Evolutionary conservation across 1,284 basidiomycete genomes (phyloP).

Genomic region (Melampsora americana): DNA sequence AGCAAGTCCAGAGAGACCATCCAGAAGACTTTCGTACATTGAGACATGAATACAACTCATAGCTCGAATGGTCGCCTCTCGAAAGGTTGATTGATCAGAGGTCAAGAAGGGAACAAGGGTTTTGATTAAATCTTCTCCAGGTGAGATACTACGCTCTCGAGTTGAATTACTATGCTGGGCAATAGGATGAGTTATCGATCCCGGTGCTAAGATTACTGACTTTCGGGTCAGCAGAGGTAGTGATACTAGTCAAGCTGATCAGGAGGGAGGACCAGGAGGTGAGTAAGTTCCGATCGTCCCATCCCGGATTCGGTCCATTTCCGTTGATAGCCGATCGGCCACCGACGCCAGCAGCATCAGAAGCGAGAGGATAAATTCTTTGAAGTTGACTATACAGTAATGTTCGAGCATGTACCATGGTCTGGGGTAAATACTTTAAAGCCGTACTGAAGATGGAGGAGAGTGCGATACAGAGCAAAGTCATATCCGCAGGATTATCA

Average conservation of each 20-base stretch:
- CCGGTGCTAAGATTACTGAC: constrained; percentile 27
- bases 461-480: constrained; percentile 30
- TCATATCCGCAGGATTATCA: constrained; percentile 34
- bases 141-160: constrained; percentile 36
- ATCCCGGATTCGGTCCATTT: constrained; percentile 34
- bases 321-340: constrained; percentile 26
- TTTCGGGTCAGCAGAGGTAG: constrained; percentile 35
- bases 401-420: constrained; percentile 38
- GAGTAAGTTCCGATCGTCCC: constrained; percentile 40
- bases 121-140: constrained; percentile 40
- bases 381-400: constrained; percentile 42
- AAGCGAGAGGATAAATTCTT: constrained; percentile 42
- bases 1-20: constrained; percentile 42
- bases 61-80: constrained; percentile 32
- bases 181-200: constrained; percentile 35
- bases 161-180: constrained; percentile 16
- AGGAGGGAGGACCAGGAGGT: constrained; percentile 40
- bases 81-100: constrained; percentile 37
- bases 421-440: constrained; percentile 21
- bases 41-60: constrained; percentile 43
- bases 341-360: constrained; percentile 41
- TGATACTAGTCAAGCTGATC: constrained; percentile 43
- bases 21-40: constrained; percentile 37
- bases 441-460: constrained; percentile 40
- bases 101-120: constrained; percentile 43